Percentiles rank a stretch among this genome's conserved stretches.
Evolutionary conservation across 1,284 basidiomycete genomes (phyloP).

Genomic region (Malassezia cuniculi): DNA sequence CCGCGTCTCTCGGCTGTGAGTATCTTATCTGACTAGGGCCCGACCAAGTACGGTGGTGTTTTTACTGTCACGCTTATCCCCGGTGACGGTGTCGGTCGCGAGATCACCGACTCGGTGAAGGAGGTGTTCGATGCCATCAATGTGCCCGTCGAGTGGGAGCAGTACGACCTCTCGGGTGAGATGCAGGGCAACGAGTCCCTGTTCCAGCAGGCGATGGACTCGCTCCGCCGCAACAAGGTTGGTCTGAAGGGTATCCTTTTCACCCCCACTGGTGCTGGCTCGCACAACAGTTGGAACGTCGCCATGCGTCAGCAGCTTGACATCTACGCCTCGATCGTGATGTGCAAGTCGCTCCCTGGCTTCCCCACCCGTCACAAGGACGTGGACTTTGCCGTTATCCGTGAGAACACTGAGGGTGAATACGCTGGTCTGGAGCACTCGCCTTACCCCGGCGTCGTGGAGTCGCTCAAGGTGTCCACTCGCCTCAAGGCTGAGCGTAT

Average conservation of each 20-base stretch:
- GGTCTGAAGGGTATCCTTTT: conserved; percentile 98
- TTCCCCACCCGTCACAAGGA: conserved; percentile 89
- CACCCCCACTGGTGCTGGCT: conserved; percentile 88
- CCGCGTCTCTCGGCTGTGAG: conserved; percentile 61
- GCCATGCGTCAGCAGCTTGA: conserved; percentile 99
- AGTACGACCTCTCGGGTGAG: conserved; percentile 94
- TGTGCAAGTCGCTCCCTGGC: conserved; percentile 97
- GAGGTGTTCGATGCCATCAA: conserved; percentile 96
- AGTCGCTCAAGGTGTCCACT: conserved; percentile 94
- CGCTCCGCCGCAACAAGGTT: conserved; percentile 91
- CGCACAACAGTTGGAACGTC: conserved; percentile 99
- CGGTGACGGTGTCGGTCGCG: conserved; percentile 60
- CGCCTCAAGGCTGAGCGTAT: conserved; percentile 92
- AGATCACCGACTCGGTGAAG: conserved; percentile 96
- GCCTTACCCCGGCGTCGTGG: conserved; percentile 94
- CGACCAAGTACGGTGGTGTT: conserved; percentile 88
- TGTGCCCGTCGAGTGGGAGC: conserved; percentile 98
- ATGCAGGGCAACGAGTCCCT: conserved; percentile 83
- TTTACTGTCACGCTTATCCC: conserved; percentile 46
- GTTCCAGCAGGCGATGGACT: conserved; percentile 84
- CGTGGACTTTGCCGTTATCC: conserved; percentile 97
- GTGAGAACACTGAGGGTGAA: conserved; percentile 99
- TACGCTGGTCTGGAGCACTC: conserved; percentile 93
- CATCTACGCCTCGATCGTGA: conserved; percentile 94
- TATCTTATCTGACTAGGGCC: conserved; percentile 50